Percentiles rank a stretch among this genome's conserved stretches.
Evolutionary conservation across 176 grass and related monocot genomes (phyloP).

Genomic region (Sorghum bicolor): Sorghum_bicolor_NCBIv3 NC_012872.2:68212501-68213000

Average conservation of each 20-base stretch:
- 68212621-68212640: not conserved
- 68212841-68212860: no score
- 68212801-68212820: no score
- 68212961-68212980: not conserved
- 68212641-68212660: not conserved
- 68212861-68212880: no score
- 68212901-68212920: no score
- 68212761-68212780: not conserved
- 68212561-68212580: not conserved
- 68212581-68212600: not conserved
- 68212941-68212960: not conserved
- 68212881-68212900: no score
- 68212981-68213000: not conserved
- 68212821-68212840: no score
- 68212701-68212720: conserved; percentile 12
- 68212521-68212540: not conserved
- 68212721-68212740: not conserved
- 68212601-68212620: not conserved
- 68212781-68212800: not conserved
- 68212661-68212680: conserved; percentile 3
- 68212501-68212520: conserved; percentile 14
- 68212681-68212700: conserved; percentile 12
- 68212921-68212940: not conserved
- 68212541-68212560: not conserved
- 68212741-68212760: not conserved